Percentiles rank a stretch among this genome's conserved stretches.
Evolutionary conservation across 2,329 filamentous ascomycete species (phyloP).

Genomic region (Xylariaceae sp.): DNA sequence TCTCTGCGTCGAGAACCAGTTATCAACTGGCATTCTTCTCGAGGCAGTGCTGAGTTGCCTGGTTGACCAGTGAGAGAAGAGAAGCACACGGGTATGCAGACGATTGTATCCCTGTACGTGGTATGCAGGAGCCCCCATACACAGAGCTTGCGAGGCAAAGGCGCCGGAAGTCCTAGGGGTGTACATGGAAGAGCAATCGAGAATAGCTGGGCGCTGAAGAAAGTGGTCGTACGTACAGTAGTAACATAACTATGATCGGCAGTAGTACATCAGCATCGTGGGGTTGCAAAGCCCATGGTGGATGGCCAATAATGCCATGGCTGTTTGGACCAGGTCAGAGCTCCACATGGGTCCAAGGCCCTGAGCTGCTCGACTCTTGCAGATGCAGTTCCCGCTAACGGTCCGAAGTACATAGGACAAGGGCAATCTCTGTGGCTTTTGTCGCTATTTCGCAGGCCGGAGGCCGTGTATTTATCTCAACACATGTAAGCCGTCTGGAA

Average conservation of each 20-base stretch:
- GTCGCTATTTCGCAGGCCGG: constrained; percentile 8
- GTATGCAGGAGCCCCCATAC: neutral
- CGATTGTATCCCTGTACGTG: constrained; percentile 5
- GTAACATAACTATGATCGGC: constrained; percentile 24
- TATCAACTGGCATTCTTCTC: too few relatives aligned
- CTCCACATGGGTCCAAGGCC: constrained; percentile 29
- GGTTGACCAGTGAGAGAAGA: constrained; percentile 4
- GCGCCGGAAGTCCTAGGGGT: too few relatives aligned
- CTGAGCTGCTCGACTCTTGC: constrained; percentile 22
- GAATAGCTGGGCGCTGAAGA: constrained; percentile 15
- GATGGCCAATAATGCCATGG: constrained; percentile 20
- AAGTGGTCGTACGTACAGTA: constrained; percentile 18
- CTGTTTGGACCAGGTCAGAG: constrained; percentile 26
- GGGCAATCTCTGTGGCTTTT: neutral
- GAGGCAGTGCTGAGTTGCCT: constrained; percentile 3
- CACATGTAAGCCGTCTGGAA: constrained; percentile 17
- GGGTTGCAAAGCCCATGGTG: constrained; percentile 22
- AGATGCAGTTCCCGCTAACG: constrained; percentile 19
- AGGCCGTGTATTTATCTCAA: constrained; percentile 10
- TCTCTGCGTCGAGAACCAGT: constrained; percentile 6
- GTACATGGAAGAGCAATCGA: constrained; percentile 11
- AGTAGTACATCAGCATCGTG: constrained; percentile 22
- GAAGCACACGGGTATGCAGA: constrained; percentile 10
- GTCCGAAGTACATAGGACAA: constrained; percentile 7
- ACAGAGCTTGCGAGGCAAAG: too few relatives aligned